Conservation (phyloP, 768 basidiomycete genomes). For the Artomyces pyxidatus region DNA sequence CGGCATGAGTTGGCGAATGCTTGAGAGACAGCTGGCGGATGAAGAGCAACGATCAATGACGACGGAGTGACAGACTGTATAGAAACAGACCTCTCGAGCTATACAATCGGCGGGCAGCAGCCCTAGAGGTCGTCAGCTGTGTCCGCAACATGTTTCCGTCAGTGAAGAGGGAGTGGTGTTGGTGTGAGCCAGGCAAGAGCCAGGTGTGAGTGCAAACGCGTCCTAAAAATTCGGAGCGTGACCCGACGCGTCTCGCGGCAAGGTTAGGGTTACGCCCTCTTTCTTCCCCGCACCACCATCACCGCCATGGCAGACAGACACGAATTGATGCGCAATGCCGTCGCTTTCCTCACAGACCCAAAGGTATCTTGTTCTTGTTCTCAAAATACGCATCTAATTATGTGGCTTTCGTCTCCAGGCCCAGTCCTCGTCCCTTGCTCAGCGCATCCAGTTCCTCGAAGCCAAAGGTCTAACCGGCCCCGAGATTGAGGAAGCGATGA, state of each 20-base stretch:
- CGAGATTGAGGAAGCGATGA: conserved; percentile 84
- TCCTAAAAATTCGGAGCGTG: neutral
- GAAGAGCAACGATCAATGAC: neutral
- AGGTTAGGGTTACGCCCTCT: neutral
- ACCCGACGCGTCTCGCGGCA: neutral
- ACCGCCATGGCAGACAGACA: conserved; percentile 41
- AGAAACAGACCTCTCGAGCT: conserved; percentile 2
- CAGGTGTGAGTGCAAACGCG: neutral
- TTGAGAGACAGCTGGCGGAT: conserved; percentile 10
- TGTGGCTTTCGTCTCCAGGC: conserved; percentile 36
- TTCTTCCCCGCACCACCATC: neutral
- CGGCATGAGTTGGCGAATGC: conserved; percentile 6
- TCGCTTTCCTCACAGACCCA: conserved; percentile 79
- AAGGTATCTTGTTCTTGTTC: conserved; percentile 39
- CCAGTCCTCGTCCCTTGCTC: conserved; percentile 68
- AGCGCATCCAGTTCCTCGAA: conserved; percentile 90
- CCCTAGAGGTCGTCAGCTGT: conserved; percentile 6
- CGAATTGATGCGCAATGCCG: conserved; percentile 74
- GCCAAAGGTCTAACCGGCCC: conserved; percentile 78
- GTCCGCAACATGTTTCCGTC: conserved; percentile 10
- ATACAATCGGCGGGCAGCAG: conserved; percentile 11
- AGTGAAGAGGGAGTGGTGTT: neutral
- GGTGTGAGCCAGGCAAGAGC: neutral
- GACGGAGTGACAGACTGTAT: neutral
- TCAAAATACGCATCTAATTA: neutral